Evolutionary conservation across 2,329 filamentous ascomycete species (phyloP).

Genomic region (Beauveria varroae): DNA sequence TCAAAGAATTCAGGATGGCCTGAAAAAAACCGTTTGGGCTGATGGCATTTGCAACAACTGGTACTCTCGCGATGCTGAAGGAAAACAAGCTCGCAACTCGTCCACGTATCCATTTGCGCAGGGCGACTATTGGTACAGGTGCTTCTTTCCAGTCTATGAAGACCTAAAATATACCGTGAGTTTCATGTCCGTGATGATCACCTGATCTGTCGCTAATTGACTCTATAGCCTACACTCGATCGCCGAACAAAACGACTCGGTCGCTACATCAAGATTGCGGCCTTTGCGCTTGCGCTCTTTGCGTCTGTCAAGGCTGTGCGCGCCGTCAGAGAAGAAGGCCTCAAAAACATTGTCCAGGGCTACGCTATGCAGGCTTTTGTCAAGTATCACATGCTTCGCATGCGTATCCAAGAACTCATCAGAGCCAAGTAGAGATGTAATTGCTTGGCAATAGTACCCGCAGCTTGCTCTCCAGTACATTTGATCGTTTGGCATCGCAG

Average conservation of each 20-base stretch:
- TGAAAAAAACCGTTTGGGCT: constrained; percentile 28
- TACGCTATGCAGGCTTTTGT: constrained; percentile 6
- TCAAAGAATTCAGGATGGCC: constrained; percentile 22
- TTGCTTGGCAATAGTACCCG: not conserved
- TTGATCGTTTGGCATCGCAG: not conserved
- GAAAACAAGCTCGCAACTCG: constrained; percentile 24
- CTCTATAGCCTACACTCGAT: not conserved
- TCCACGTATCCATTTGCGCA: constrained; percentile 30
- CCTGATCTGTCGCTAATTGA: not conserved
- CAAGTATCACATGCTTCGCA: constrained; percentile 6
- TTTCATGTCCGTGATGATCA: not conserved
- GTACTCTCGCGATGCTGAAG: constrained; percentile 24
- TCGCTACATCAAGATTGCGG: constrained; percentile 1
- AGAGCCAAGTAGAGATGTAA: not conserved
- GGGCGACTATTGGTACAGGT: constrained; percentile 27
- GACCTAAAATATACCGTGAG: constrained; percentile 28
- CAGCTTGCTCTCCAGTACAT: not conserved
- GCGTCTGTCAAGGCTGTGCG: constrained; percentile 2
- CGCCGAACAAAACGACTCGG: not conserved
- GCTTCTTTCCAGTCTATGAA: constrained; percentile 26
- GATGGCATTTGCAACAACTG: constrained; percentile 28
- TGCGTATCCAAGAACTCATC: not conserved
- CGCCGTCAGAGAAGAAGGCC: not conserved
- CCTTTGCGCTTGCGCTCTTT: not conserved
- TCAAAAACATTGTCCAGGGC: not conserved